phyloP scores from a whole-genome alignment of 164 flowering plant species.

The Piper betle region DNA sequence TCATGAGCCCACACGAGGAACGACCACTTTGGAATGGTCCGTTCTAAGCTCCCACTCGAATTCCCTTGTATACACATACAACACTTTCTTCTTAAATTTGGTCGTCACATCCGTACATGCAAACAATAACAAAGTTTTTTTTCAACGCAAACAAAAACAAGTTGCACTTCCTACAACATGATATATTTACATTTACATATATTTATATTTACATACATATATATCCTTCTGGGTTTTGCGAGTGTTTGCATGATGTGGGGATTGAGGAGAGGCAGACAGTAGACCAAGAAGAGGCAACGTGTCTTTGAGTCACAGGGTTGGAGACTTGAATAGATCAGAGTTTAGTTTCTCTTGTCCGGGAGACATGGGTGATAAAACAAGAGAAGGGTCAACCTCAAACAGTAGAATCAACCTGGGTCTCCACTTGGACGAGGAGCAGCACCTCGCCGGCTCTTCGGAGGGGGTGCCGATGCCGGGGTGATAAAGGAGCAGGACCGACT shows the following conservation, averaged over 20 bases:
- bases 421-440: not conserved
- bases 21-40: too few relatives aligned
- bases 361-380: not conserved
- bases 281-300: not conserved
- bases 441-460: not conserved
- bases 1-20: too few relatives aligned
- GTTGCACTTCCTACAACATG: too few relatives aligned
- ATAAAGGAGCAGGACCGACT: conserved; percentile 56
- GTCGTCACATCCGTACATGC: not conserved
- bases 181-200: too few relatives aligned
- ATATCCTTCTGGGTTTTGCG: too few relatives aligned
- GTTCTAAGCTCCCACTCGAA: not conserved
- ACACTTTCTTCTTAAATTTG: not conserved
- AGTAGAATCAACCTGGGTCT: not conserved
- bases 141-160: not conserved
- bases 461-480: not conserved
- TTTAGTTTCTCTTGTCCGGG: not conserved
- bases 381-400: not conserved
- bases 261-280: not conserved
- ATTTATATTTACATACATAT: too few relatives aligned
- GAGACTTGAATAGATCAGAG: too few relatives aligned
- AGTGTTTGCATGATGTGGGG: not conserved
- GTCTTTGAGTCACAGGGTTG: not conserved
- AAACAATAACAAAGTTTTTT: too few relatives aligned
- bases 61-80: not conserved